Evolutionary conservation across 352 stramenopile genomes (phyloP), one percentile per base, ranked within the genome.

Genomic region (Thalassiosira sp.): DNA sequence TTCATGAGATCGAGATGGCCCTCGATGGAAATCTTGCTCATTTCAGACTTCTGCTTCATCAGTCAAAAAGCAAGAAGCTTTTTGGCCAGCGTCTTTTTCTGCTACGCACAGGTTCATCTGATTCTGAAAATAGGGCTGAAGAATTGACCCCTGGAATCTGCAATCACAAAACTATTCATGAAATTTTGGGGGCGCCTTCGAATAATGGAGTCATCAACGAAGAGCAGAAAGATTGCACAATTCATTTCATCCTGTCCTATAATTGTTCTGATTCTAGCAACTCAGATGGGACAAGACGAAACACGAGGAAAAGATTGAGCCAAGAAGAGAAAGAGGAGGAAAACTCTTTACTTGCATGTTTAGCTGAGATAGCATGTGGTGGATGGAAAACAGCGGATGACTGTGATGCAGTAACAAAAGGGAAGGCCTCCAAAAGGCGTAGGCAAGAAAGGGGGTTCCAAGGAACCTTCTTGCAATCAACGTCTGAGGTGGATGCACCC

Each of bases 11-110:
- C 18, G 46, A 76, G 46, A 74, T 84, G 40, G 63, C 76, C 13
- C 16, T 53, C 5, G 62, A 84, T 56, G 58, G 63, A 7, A 84
- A 84, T 77, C 33, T 84, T 51, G 76, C 76, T 49, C 68, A 79
- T 58, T 51, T 84, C 11, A 53, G 59, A 42, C 65, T 84, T 40
- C 63, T 79, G 25, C 31, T 84, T 33, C 51, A 80, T 40, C 61
- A 79, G 35, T 20, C 33, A 24, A 79, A 63, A 33, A 20, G 59
- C 5, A 79, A 79, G 35, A 73, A 59, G 20, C 28, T 84, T 42
- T 53, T 53, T 33, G 49, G 61, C 5, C 76, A 77, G 61, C 52
- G 28, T n/a, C 76, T 84, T 33, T 70, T 61, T 63, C 15, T 79
- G 13, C 28, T 79, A 24, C 20, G 25, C 15, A 42, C 53, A 15